These are phyloP conservation scores for Microglena sp. DNA, from an alignment of 139 green algal genomes.

Conservation along the genomic window DNA sequence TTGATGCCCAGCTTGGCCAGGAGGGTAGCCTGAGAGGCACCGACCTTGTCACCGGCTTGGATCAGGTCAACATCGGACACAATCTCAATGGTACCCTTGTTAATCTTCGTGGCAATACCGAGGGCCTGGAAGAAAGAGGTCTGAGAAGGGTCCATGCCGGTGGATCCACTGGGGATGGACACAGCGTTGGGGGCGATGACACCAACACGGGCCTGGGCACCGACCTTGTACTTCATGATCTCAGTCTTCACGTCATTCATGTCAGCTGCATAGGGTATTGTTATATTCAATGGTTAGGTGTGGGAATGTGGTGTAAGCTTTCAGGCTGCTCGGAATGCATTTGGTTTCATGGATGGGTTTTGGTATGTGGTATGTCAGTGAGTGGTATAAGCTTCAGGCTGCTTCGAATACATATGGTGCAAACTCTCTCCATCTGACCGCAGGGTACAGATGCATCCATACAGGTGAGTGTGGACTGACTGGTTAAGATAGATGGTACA, in stretches of 20 bases:
- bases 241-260: conserved; percentile 40
- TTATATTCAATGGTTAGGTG: too few species aligned
- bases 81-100: conserved; percentile 98
- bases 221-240: conserved; percentile 82
- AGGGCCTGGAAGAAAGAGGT: conserved; percentile 99
- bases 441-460: too few species aligned
- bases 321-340: conserved; percentile 15
- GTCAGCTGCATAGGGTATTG: too few species aligned
- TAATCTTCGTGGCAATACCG: conserved; percentile 99
- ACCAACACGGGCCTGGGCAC: conserved; percentile 84
- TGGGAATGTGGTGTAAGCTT: too few species aligned
- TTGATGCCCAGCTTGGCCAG: conserved; percentile 97
- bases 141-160: conserved; percentile 97
- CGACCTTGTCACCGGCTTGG: conserved; percentile 77
- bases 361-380: too few species aligned
- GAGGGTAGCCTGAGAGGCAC: conserved; percentile 93
- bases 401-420: too few species aligned
- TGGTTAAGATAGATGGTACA: too few species aligned
- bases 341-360: background rate
- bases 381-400: too few species aligned
- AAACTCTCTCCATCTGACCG: too few species aligned
- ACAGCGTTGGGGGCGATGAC: conserved; percentile 85
- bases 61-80: conserved; percentile 81
- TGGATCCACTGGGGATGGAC: conserved; percentile 77
- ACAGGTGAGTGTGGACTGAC: too few species aligned